Evolutionary conservation across 805 yeast genomes (phyloP).

Genomic region (Nematodospora valgi): DNA sequence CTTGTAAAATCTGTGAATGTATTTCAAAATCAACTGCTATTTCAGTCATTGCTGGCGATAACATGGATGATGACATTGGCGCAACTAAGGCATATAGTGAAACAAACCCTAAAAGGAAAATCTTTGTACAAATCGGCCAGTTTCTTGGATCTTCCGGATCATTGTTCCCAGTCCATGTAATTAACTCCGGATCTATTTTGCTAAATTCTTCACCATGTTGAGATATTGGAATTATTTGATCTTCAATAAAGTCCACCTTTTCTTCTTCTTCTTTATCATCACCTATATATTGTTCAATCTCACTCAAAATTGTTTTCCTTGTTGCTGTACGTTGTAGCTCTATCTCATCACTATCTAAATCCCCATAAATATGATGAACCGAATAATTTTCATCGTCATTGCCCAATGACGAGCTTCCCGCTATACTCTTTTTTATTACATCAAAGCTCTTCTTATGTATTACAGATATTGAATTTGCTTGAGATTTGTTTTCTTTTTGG

Average conservation of each 20-base stretch:
- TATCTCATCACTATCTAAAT: slow-evolving; percentile 26
- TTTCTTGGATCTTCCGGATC: slow-evolving; percentile 35
- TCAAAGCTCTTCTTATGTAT: slow-evolving; percentile 15
- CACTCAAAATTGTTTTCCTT: slow-evolving; percentile 26
- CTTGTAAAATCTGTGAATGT: slow-evolving; percentile 17
- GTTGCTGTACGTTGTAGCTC: slow-evolving; percentile 28
- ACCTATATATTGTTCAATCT: slow-evolving; percentile 15
- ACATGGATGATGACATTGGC: slow-evolving; percentile 40
- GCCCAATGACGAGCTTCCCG: slow-evolving; percentile 10
- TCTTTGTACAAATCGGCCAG: slow-evolving; percentile 24
- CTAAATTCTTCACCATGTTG: slow-evolving; percentile 31
- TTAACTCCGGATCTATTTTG: slow-evolving; percentile 34
- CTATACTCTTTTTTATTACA: slow-evolving; percentile 13
- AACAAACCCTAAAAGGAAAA: slow-evolving; percentile 22
- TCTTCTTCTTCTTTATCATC: slow-evolving; percentile 11
- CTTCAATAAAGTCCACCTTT: slow-evolving; percentile 13
- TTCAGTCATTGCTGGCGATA: slow-evolving; percentile 32
- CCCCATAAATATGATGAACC: slow-evolving; percentile 31
- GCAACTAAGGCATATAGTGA: slow-evolving; percentile 36
- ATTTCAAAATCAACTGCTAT: slow-evolving; percentile 29
- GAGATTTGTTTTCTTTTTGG: not conserved
- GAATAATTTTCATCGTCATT: slow-evolving; percentile 12
- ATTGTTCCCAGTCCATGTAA: slow-evolving; percentile 30
- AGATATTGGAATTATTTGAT: slow-evolving; percentile 21
- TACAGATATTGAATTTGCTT: slow-evolving; percentile 13